Evolutionary conservation across 495 filamentous ascomycete species (phyloP).

Genomic region (Penicillium robsamsonii): DNA sequence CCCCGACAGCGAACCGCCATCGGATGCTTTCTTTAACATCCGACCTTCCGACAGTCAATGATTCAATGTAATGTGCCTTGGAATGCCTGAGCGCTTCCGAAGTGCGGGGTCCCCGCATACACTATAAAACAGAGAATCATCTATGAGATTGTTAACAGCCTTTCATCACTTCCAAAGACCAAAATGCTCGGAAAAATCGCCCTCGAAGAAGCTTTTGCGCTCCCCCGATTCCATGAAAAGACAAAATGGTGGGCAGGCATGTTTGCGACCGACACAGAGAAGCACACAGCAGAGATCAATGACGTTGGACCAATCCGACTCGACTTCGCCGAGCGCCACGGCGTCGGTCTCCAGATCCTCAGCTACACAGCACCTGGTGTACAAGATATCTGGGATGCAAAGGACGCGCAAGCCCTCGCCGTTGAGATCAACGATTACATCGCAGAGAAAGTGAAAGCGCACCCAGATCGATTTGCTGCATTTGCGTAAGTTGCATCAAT

Average conservation of each 20-base stretch:
- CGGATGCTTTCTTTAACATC: slow-evolving; percentile 3
- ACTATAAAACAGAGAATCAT: slow-evolving; percentile 4
- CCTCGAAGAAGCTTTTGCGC: slow-evolving; percentile 52
- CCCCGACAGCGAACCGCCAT: slow-evolving; percentile 9
- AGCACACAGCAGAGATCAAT: slow-evolving; percentile 43
- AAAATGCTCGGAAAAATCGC: slow-evolving; percentile 53
- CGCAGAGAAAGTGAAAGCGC: slow-evolving; percentile 46
- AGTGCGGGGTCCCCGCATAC: slow-evolving; percentile 9
- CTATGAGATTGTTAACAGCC: background rate
- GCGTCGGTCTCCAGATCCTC: slow-evolving; percentile 60
- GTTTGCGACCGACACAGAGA: slow-evolving; percentile 44
- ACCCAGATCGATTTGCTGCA: slow-evolving; percentile 56
- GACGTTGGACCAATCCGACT: slow-evolving; percentile 53
- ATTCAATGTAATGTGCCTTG: no score
- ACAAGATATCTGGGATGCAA: slow-evolving; percentile 54
- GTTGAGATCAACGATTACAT: slow-evolving; percentile 59
- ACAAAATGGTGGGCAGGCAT: slow-evolving; percentile 47
- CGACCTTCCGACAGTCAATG: background rate
- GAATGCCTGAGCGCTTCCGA: background rate
- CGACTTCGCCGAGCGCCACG: slow-evolving; percentile 54
- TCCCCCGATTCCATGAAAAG: slow-evolving; percentile 48
- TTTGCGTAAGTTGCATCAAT: slow-evolving; percentile 40
- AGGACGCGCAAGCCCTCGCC: slow-evolving; percentile 45
- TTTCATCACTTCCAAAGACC: background rate
- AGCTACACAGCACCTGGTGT: slow-evolving; percentile 56